Evolutionary conservation across 345 rosid species (phyloP).

Genomic region (Hibiscus mutabilis): DNA sequence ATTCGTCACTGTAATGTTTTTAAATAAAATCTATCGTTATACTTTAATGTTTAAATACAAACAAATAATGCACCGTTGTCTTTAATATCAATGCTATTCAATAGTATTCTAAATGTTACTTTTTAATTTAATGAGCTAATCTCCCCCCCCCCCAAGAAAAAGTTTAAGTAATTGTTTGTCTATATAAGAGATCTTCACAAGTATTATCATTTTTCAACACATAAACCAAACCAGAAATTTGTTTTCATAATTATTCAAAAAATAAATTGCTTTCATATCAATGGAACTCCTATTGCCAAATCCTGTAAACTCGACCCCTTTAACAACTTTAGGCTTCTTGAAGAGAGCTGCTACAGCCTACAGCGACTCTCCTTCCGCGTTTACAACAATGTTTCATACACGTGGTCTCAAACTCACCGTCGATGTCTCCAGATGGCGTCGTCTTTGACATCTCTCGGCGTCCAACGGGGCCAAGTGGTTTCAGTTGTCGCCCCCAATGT

Average conservation of each 20-base stretch:
- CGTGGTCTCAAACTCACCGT: constrained; percentile 33
- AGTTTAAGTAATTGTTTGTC: too few species aligned
- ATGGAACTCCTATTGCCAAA: background rate
- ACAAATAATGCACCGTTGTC: too few species aligned
- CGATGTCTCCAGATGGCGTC: constrained; percentile 43
- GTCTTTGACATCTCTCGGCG: constrained; percentile 35
- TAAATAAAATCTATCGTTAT: too few species aligned
- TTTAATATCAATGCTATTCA: too few species aligned
- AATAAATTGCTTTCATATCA: background rate
- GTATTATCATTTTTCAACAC: background rate
- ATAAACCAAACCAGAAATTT: background rate
- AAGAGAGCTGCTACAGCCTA: background rate
- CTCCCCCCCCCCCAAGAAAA: too few species aligned
- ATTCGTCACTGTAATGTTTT: too few species aligned
- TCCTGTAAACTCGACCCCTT: background rate
- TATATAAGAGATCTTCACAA: too few species aligned
- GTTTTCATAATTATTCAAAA: too few species aligned
- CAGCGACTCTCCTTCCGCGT: constrained; percentile 38
- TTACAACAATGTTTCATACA: constrained; percentile 30
- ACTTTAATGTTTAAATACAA: too few species aligned
- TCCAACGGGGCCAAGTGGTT: constrained; percentile 39
- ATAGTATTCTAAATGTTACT: too few species aligned
- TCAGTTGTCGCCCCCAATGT: constrained; percentile 51
- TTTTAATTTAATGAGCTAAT: too few species aligned
- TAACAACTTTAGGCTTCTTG: background rate